Conservation (phyloP, 495 filamentous ascomycete species). For the Mycothermus thermophilus region DNA sequence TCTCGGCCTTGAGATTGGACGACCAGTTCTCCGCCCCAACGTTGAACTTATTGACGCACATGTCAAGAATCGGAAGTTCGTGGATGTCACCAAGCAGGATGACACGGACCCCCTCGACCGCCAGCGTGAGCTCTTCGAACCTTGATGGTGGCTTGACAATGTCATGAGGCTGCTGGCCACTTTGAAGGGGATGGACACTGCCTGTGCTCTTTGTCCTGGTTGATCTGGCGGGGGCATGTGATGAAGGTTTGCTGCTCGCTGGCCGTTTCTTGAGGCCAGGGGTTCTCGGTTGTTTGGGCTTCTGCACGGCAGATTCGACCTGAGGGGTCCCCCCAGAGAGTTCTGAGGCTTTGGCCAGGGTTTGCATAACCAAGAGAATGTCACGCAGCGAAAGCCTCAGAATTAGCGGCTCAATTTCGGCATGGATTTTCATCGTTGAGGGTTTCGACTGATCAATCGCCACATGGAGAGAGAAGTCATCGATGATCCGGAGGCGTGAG, state of each 20-base stretch:
- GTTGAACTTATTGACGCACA: conserved; percentile 83
- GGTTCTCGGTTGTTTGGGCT: conserved; percentile 52
- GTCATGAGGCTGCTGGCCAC: too few relatives aligned
- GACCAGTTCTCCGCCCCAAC: conserved; percentile 83
- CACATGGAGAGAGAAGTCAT: conserved; percentile 85
- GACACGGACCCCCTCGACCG: conserved; percentile 76
- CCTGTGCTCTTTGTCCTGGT: conserved; percentile 16
- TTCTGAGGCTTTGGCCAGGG: conserved; percentile 83
- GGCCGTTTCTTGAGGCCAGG: conserved; percentile 45
- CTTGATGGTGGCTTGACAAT: conserved; percentile 18
- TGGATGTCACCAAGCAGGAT: conserved; percentile 92
- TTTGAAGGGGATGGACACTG: conserved; percentile 14
- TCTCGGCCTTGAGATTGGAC: conserved; percentile 70
- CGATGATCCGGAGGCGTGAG: conserved; percentile 73
- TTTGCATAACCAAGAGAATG: conserved; percentile 86
- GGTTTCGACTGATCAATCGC: conserved; percentile 72
- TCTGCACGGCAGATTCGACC: conserved; percentile 31
- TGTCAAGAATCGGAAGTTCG: conserved; percentile 84
- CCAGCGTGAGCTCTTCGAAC: conserved; percentile 72
- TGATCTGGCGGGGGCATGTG: conserved; percentile 37
- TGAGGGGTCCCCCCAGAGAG: conserved; percentile 47
- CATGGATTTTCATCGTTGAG: conserved; percentile 60
- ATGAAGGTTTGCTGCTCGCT: conserved; percentile 47
- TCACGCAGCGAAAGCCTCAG: conserved; percentile 83
- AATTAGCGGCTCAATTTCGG: conserved; percentile 86